Conservation (phyloP, 768 basidiomycete species). For the Postia placenta region DNA sequence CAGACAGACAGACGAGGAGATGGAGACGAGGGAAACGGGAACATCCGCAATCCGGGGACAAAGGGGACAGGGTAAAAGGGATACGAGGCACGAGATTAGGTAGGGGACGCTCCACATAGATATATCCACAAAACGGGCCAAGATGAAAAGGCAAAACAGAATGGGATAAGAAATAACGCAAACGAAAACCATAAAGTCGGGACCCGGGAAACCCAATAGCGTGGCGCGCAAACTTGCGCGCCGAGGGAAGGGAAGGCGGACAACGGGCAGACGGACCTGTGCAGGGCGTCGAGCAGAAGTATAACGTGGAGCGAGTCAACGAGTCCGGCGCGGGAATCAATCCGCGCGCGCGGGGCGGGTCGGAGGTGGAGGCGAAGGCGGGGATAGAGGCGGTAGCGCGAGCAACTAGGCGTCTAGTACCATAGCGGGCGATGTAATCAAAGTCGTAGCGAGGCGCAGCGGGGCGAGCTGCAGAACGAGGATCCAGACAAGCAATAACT, state of each 20-base stretch:
- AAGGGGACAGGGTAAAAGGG: neutral
- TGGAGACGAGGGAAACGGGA: too few species aligned
- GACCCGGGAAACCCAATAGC: neutral
- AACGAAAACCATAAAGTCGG: neutral
- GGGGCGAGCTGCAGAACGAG: neutral
- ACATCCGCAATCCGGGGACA: neutral
- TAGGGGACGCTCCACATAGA: too few species aligned
- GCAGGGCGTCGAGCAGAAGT: neutral
- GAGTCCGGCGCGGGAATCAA: neutral
- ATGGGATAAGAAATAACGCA: neutral
- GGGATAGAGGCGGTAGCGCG: neutral
- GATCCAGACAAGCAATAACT: too few species aligned
- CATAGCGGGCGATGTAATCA: too few species aligned
- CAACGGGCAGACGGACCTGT: too few species aligned
- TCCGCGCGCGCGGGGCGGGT: neutral
- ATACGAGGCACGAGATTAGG: neutral
- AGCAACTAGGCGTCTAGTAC: slow-evolving; percentile 3
- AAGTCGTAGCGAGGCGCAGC: neutral
- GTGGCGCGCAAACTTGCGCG: neutral
- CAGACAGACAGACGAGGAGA: neutral
- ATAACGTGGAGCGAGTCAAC: neutral
- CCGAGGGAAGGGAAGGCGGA: neutral
- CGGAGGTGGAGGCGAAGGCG: neutral
- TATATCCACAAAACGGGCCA: neutral
- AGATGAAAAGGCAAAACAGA: neutral